Base-by-base conservation (phyloP, 2,329 filamentous ascomycete species). In the Davidsoniella virescens region DNA sequence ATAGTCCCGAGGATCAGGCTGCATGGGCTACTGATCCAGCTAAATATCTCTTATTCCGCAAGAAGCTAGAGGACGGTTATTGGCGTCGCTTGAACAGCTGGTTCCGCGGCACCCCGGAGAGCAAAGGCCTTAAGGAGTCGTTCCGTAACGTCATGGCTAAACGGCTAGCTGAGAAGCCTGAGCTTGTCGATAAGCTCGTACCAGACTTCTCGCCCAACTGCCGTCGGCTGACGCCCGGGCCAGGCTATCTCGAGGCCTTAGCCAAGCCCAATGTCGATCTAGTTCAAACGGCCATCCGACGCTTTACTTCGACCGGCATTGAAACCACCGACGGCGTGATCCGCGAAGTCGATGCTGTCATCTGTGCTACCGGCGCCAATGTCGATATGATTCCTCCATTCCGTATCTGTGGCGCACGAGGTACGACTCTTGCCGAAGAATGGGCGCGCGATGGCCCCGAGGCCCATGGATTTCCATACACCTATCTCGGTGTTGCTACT, bases 311-410 rank as follows among this genome's bases (percentile, higher is more conserved):
- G 37, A 75, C 67, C 0, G 77, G 77, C 0, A 79, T 84, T 43
- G 69, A 76, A 56, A 80, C 76, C 0, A 63, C 60, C 0, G 78
- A 83, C 55, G 78, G 78, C 2, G 59, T 59, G 0, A 65, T 72
- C 26, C 64, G 76, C 2, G 67, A 75, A 14, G 76, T 81, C 0
- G 80, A 83, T 53, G 75, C 76, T 12, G 65, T 84, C 4, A 76
- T 85, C 56, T 84, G 79, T 57, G 76, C 79, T 1, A 86, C 82
- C 0, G 82, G 82, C 1, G 77, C 78, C 7, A 79, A 82, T 55
- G 68, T 70, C 9, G 70, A 76, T 55, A 67, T 73, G 61, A 64
- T 72, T 0, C 78, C 78, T 0, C 71, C 71, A 0, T 84, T 84
- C 55, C 66, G 75, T 0, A 74, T 85, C 55, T 65, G 67, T 20